phyloP scores from a whole-genome alignment of 306 rosid genomes.

The Gastrolobium bilobum region DNA sequence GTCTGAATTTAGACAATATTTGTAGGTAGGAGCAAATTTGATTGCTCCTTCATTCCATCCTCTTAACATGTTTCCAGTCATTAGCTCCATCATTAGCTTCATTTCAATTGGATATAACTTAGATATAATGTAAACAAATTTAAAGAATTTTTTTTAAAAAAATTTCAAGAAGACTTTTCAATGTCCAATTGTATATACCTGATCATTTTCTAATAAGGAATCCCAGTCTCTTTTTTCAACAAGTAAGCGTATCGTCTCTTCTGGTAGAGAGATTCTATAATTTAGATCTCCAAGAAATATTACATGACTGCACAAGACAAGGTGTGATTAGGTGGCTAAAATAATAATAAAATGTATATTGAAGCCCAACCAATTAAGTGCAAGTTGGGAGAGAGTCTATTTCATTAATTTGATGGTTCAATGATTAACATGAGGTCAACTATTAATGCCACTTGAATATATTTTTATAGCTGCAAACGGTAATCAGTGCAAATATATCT shows the following conservation, averaged over 20 bases:
- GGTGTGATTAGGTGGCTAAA: slow-evolving; percentile 26
- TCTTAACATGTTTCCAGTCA: slow-evolving; percentile 64
- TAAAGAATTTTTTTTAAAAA: not conserved
- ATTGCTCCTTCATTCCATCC: slow-evolving; percentile 87
- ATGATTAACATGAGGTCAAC: slow-evolving; percentile 38
- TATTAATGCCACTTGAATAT: slow-evolving; percentile 20
- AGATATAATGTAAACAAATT: not conserved
- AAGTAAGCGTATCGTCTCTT: slow-evolving; percentile 70
- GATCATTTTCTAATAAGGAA: slow-evolving; percentile 76
- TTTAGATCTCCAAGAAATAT: slow-evolving; percentile 90
- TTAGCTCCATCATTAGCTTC: slow-evolving; percentile 79
- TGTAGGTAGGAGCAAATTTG: slow-evolving; percentile 88
- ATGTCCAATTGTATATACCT: slow-evolving; percentile 58
- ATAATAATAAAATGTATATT: not conserved
- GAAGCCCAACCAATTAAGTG: slow-evolving; percentile 10
- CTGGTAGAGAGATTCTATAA: slow-evolving; percentile 83
- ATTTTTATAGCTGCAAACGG: slow-evolving; percentile 37
- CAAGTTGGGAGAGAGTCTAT: slow-evolving; percentile 40
- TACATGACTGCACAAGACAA: slow-evolving; percentile 69
- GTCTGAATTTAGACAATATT: slow-evolving; percentile 82
- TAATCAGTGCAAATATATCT: slow-evolving; percentile 21
- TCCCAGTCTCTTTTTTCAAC: slow-evolving; percentile 72
- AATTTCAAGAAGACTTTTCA: not conserved
- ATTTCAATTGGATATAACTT: slow-evolving; percentile 38
- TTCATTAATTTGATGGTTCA: slow-evolving; percentile 2